Base-by-base conservation (phyloP, 345 rosid species). In the Aurinia saxatilis region DNA sequence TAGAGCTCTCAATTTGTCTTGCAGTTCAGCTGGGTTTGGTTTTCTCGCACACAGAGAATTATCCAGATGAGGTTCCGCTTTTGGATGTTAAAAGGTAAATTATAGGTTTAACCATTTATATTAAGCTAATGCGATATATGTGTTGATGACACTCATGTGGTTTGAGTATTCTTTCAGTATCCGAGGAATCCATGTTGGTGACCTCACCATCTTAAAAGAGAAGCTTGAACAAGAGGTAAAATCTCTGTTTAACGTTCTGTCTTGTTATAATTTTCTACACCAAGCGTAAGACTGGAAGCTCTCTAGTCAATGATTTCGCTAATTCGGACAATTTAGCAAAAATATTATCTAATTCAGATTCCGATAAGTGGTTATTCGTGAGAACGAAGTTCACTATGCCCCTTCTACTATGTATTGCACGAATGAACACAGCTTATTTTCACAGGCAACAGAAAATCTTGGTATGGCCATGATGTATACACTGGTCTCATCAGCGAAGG, bases 381-480 rank as follows among this genome's bases (percentile, higher is more conserved):
- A 50, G 52, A 63, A 48, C 31, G 4, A 46, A 14, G 14, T 50
- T 50, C 50, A 18, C 52, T 39, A 14, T 48, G n/a, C 33, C n/a
- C 15, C 23, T 60, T 65, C n/a, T 34, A 36, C 27, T 13, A 2
- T 10, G 31, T 18, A 23, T 18, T 31, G 37, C 21, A 41, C 15
- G 44, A 11, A 33, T 60, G 3, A 44, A 57, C 61, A 35, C 16
- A 44, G 12, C 56, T 56, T 54, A 54, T 45, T 67, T 66, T 37
- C 36, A 16, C 80, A 93, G 97, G 97, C 95, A 48, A 67, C 82
- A 52, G 96, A 93, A 75, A 93, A 87, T 67, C 95, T 93, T 69
- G 97, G 99, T 50, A 93, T 90, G 99, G 88, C 97, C 31, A 93
- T 95, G 97, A 61, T 90, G 35, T 93, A 93, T 80, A 87, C 99